These are phyloP conservation scores for Aspergillus sp. DNA, from an alignment of 2,329 filamentous ascomycete genomes.

Conservation along the genomic window DNA sequence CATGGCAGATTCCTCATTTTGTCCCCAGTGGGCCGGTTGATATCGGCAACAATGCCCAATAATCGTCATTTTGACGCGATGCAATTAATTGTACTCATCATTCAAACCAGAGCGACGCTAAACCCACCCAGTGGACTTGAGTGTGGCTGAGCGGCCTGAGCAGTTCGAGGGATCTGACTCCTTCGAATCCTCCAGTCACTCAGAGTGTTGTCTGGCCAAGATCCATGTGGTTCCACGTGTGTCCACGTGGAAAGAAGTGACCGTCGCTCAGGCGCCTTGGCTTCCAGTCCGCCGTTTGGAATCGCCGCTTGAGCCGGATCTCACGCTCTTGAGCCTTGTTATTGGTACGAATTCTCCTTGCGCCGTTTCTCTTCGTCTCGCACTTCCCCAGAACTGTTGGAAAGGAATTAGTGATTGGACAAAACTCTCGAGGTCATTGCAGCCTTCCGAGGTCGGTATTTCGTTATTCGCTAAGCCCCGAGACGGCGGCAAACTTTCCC, in stretches of 20 bases:
- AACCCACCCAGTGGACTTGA: slow-evolving; percentile 3
- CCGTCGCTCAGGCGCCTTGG: slow-evolving; percentile 16
- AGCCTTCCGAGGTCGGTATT: background rate
- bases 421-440: background rate
- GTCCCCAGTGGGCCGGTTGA: background rate
- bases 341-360: slow-evolving; percentile 6
- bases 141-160: slow-evolving; percentile 14
- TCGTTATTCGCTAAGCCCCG: background rate
- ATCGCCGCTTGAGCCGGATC: slow-evolving; percentile 4
- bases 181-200: slow-evolving; percentile 32
- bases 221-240: slow-evolving; percentile 37
- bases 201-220: slow-evolving; percentile 26
- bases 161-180: slow-evolving; percentile 4
- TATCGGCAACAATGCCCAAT: background rate
- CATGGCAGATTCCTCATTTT: background rate
- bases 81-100: background rate
- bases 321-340: background rate
- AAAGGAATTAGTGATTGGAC: background rate
- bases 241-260: slow-evolving; percentile 31
- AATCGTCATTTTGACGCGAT: background rate
- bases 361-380: background rate
- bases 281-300: slow-evolving; percentile 8
- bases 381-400: slow-evolving; percentile 8
- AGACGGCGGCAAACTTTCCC: background rate
- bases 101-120: slow-evolving; percentile 2